Evolutionary conservation across 2,329 filamentous ascomycete species (phyloP), one percentile per base, ranked within the genome.

Genomic region (Xylariaceae sp.): DNA sequence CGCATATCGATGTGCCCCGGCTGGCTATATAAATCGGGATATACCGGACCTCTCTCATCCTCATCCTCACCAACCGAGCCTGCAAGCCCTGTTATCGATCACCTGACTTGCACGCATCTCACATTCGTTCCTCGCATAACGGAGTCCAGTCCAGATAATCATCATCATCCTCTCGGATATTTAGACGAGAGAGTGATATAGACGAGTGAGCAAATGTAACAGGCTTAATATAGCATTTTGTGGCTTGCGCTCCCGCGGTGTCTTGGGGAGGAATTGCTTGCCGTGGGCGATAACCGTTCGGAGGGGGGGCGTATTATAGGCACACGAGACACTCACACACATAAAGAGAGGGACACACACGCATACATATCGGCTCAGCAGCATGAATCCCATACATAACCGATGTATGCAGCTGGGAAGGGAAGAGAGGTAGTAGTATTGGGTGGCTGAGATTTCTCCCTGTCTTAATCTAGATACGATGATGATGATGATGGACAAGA

Each of bases 171-270:
- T 41, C 9, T 8, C 37, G 11, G 37, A 41, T 41, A 10, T 13
- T 9, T 41, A 9, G 11, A 10, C 11, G 37, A 41, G 2, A 41
- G 37, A 10, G 11, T 3, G 37, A 41, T 41, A 41, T 41, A 41
- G 37, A 41, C 9, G 37, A 41, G 37, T 7, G 37, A 39, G 6
- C 1, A 6, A 37, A 39, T 59, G 55, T 57, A 51, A 59, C 55
- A 58, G 58, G 54, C 53, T 63, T 62, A 63, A 57, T 63, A 60
- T 63, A 62, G 60, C 55, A 30, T 30, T 30, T 54, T 59, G 64
- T 65, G 65, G 65, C 61, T 64, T 64, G 59, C 62, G 59, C 41
- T 65, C 34, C 55, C 53, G 57, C 62, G 58, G 58, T 53, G 56
- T 51, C 54, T 58, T 60, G 55, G 9, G 34, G 34, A 54, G 48